Conservation (phyloP, 768 basidiomycete species). For the Mycena alexandri region DNA sequence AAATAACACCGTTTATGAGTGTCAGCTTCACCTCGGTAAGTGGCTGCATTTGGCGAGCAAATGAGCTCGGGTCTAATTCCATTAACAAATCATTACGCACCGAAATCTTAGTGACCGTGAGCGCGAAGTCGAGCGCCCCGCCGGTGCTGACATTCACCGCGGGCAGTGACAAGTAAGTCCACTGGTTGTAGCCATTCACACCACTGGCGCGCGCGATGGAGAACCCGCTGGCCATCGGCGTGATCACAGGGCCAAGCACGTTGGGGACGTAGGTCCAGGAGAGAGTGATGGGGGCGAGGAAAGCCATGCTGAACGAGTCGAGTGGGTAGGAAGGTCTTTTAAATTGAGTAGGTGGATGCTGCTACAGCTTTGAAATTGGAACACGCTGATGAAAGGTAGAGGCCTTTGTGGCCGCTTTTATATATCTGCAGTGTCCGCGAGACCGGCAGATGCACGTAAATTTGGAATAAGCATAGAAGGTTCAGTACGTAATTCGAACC, state of each 20-base stretch:
- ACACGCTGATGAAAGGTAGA: too few relatives aligned
- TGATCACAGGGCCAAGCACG: not conserved
- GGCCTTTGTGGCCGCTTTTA: too few relatives aligned
- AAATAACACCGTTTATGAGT: not conserved
- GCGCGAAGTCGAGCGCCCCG: not conserved
- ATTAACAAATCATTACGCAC: too few relatives aligned
- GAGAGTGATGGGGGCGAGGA: not conserved
- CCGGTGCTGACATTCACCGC: not conserved
- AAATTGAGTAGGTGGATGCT: too few relatives aligned
- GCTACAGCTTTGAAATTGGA: too few relatives aligned
- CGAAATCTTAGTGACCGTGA: not conserved
- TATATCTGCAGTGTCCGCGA: too few relatives aligned
- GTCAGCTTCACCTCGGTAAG: not conserved
- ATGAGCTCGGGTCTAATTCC: too few relatives aligned
- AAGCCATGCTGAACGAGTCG: too few relatives aligned
- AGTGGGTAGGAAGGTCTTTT: too few relatives aligned
- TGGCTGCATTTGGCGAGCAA: not conserved
- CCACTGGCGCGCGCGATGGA: not conserved
- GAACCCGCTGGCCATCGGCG: not conserved
- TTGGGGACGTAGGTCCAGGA: not conserved
- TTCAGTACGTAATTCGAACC: too few relatives aligned
- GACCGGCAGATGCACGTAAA: too few relatives aligned
- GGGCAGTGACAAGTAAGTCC: not conserved
- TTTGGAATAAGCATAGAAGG: too few relatives aligned
- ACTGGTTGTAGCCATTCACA: not conserved